Percentiles rank a stretch among this genome's conserved stretches.
phyloP scores from a whole-genome alignment of 225 moss, liverwort and hornwort genomes.

The Pseudisothecium myosuroides region DNA sequence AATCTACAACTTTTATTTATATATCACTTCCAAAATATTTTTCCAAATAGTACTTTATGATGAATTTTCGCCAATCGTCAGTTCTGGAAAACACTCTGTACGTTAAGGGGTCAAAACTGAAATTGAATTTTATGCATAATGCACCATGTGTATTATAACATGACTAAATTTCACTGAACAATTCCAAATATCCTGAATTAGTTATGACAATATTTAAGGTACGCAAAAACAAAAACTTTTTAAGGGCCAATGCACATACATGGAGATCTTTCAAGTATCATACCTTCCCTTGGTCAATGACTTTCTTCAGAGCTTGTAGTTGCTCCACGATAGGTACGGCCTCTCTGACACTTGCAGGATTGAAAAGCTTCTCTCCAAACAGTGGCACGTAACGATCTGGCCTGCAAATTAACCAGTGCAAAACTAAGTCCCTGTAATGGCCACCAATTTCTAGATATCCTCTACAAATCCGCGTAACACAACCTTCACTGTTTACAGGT shows the following conservation, averaged over 20 bases:
- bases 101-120: background rate
- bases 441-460: background rate
- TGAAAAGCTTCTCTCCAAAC: slow-evolving; percentile 43
- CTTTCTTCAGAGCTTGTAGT: slow-evolving; percentile 58
- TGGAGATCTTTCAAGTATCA: background rate
- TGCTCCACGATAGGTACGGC: slow-evolving; percentile 57
- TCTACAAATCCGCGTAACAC: background rate
- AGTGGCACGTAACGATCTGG: slow-evolving; percentile 81
- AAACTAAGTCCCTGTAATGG: background rate
- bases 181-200: background rate
- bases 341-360: slow-evolving; percentile 24
- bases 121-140: background rate
- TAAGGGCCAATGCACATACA: background rate
- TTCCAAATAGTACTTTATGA: background rate
- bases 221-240: background rate
- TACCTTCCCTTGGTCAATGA: slow-evolving; percentile 87
- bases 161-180: background rate
- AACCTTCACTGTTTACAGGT: background rate
- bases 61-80: background rate
- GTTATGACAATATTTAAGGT: background rate
- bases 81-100: background rate
- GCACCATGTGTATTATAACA: background rate
- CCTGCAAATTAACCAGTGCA: slow-evolving; percentile 25
- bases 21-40: background rate
- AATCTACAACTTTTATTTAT: background rate